phyloP scores from a whole-genome alignment of 192 early-diverging fungal genomes.

The Allomyces javanicus region DNA sequence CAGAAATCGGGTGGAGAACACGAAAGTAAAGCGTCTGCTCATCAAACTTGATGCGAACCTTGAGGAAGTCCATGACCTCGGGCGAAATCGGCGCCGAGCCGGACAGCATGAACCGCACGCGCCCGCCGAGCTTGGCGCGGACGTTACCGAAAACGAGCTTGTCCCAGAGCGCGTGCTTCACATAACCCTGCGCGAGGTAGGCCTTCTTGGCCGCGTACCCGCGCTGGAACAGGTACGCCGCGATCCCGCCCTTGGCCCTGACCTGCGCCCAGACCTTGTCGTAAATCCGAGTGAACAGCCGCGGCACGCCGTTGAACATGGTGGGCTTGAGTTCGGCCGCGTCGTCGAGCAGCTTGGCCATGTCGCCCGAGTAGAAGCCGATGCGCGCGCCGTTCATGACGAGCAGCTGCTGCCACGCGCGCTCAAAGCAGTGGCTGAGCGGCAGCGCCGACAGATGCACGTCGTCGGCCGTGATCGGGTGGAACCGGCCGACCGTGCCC shows the following conservation, averaged over 20 bases:
- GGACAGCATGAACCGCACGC: conserved; percentile 52
- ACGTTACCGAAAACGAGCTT: conserved; percentile 21
- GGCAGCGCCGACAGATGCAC: conserved; percentile 72
- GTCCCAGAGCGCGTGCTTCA: conserved; percentile 26
- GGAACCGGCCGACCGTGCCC: conserved; percentile 7
- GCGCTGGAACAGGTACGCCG: conserved; percentile 31
- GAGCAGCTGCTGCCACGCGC: conserved; percentile 25
- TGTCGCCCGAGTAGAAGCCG: conserved; percentile 49
- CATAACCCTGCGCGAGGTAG: conserved; percentile 4
- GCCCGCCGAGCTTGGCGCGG: conserved; percentile 43
- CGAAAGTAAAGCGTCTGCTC: conserved; percentile 8
- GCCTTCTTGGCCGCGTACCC: conserved; percentile 22
- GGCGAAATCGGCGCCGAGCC: conserved; percentile 73
- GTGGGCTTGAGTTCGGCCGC: conserved; percentile 63
- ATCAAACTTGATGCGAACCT: conserved; percentile 71
- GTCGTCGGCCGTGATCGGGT: conserved; percentile 16
- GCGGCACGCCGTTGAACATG: conserved; percentile 71
- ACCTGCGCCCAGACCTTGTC: conserved; percentile 53
- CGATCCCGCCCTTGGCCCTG: conserved; percentile 22
- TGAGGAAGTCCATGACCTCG: conserved; percentile 72
- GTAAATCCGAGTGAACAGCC: conserved; percentile 81
- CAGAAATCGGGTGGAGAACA: neutral
- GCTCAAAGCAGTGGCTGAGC: conserved; percentile 77
- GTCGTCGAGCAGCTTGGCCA: conserved; percentile 65
- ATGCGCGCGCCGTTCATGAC: conserved; percentile 39